Conservation (phyloP, 2,329 filamentous ascomycete species). For the Ceratocystis alfenasii region DNA sequence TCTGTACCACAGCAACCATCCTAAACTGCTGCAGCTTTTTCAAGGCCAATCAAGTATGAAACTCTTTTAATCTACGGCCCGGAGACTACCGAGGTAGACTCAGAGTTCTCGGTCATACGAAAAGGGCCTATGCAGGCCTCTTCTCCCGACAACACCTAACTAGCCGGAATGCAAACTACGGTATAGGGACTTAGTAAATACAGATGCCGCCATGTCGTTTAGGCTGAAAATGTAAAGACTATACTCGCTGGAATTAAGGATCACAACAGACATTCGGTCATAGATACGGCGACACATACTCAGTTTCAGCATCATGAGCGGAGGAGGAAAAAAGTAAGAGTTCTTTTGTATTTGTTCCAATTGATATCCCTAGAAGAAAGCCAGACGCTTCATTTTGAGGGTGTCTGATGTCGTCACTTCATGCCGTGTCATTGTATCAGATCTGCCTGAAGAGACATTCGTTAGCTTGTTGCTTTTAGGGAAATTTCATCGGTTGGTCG, state of each 20-base stretch:
- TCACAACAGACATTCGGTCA: not conserved
- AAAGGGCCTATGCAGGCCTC: conserved; percentile 28
- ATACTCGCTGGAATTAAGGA: not conserved
- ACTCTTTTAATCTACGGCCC: conserved; percentile 41
- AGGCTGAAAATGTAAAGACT: not conserved
- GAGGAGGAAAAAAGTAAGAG: conserved; percentile 15
- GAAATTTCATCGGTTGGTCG: not conserved
- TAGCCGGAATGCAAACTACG: conserved; percentile 34
- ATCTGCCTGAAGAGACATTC: conserved; percentile 19
- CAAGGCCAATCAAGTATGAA: conserved; percentile 34
- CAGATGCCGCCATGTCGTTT: not conserved
- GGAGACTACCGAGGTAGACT: conserved; percentile 45
- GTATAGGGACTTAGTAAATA: not conserved
- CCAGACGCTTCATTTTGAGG: conserved; percentile 22
- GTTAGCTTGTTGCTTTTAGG: conserved; percentile 16
- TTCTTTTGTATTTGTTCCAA: conserved; percentile 22
- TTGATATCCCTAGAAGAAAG: conserved; percentile 22
- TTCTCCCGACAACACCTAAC: conserved; percentile 43
- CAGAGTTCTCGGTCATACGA: conserved; percentile 42
- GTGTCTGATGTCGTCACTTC: conserved; percentile 22
- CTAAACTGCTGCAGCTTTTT: conserved; percentile 50
- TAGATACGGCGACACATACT: not conserved
- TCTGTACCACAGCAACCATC: conserved; percentile 48
- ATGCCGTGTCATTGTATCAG: conserved; percentile 22
- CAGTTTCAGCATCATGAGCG: not conserved